These are phyloP conservation scores for Poa pratensis DNA, from an alignment of 176 grass and related monocot species.

Conservation along the genomic window DNA sequence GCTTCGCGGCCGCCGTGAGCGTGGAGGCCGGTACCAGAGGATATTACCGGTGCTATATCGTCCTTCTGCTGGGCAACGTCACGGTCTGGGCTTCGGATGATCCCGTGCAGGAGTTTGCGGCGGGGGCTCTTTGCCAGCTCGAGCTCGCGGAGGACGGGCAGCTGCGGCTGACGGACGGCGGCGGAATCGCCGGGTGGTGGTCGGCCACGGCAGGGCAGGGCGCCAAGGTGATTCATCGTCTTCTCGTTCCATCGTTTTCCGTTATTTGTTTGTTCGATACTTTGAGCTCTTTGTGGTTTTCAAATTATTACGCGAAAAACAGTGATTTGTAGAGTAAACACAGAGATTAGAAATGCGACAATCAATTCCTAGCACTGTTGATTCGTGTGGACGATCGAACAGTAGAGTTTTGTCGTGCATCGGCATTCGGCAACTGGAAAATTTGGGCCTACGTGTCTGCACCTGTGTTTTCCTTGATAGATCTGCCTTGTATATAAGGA, in stretches of 20 bases:
- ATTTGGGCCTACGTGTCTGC: neutral
- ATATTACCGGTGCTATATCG: constrained; percentile 43
- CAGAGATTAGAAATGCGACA: neutral
- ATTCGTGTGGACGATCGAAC: neutral
- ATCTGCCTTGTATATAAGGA: neutral
- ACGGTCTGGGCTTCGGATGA: constrained; percentile 53
- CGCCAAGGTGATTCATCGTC: constrained; percentile 42
- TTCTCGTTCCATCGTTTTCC: neutral
- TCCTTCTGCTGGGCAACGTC: constrained; percentile 50
- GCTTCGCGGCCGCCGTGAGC: constrained; percentile 33
- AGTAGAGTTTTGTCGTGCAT: neutral
- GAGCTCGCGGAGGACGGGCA: constrained; percentile 44
- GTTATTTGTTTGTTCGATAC: neutral
- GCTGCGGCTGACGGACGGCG: constrained; percentile 48
- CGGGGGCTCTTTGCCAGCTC: constrained; percentile 34
- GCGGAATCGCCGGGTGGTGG: constrained; percentile 39
- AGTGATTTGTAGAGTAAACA: no score
- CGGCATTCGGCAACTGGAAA: neutral
- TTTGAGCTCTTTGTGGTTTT: neutral
- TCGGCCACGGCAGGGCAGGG: constrained; percentile 38
- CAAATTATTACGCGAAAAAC: no score
- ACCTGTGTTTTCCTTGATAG: neutral
- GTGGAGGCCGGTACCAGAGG: constrained; percentile 25
- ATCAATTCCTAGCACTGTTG: neutral
- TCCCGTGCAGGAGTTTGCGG: constrained; percentile 23